Base-by-base conservation (phyloP, 176 grass and related monocot species). In the Rhipidocladum racemiflorum region DNA sequence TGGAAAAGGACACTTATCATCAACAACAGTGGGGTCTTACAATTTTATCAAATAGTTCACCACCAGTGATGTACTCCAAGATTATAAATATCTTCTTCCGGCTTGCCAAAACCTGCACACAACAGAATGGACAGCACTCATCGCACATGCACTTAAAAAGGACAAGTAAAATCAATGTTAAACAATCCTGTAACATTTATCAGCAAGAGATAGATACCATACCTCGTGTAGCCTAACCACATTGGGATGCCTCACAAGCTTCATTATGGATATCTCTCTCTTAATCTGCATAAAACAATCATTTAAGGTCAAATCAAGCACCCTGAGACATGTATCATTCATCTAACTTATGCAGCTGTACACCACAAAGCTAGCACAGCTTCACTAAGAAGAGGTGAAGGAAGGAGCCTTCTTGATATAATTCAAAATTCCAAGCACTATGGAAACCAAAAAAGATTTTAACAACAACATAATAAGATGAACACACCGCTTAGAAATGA, bases 261-360 rank as follows among this genome's bases (percentile, higher is more conserved):
- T 98, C 96, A 98, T 98, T 91, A 98, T 98, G 15, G 92, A 98
- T 86, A 98, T 98, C 71, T 98, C 96, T 81, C 96, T 83, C 83
- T 98, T 95, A 81, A 98, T 98, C 96, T 98, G 86, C 81, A 87
- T 9, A 83, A 56, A 81, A 61, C 6, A 85, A 74, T 65, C 17
- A 6, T 61, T 43, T 71, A 62, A 21, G 71, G 30, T 8, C 7
- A 74, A 53, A 21, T 61, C 48, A 56, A 36, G 45, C 66, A 54
- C 20, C 42, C 20, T 51, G 60, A 23, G 38, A 39, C 25, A 84
- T 40, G 21, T 70, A 78, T 50, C 14, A 17, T 43, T 81, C 53
- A 76, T 45, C 45, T 43, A 80, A 83, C 24, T 69, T 80, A 36
- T 43, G 68, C 49, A 74, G 61, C 20, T 56, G 55, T 71, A 63